A percentile compares a stretch with the other conserved stretches of the same genome.
Conservation (phyloP, 1,284 basidiomycete genomes). For the Leccinum pachyderme region DNA sequence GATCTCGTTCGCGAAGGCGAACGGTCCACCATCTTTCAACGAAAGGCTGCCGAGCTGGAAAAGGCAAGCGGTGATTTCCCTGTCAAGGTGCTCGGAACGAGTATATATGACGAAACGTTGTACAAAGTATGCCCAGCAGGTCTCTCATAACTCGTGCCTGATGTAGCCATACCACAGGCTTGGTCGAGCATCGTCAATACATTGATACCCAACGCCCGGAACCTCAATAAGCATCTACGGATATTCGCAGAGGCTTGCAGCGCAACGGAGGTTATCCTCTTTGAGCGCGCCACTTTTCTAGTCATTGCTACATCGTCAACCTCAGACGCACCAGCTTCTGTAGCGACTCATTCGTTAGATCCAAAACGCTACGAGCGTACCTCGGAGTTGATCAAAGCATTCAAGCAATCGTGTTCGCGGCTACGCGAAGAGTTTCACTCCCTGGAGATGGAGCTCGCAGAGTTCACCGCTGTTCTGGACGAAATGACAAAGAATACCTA, state of each 20-base stretch:
- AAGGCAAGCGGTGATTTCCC: slow-evolving; percentile 58
- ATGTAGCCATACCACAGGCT: slow-evolving; percentile 56
- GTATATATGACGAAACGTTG: slow-evolving; percentile 96
- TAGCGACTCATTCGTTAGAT: slow-evolving; percentile 52
- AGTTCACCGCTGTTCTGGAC: slow-evolving; percentile 92
- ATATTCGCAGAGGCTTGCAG: slow-evolving; percentile 84
- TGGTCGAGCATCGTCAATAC: slow-evolving; percentile 98
- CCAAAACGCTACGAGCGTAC: slow-evolving; percentile 92
- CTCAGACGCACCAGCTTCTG: slow-evolving; percentile 30
- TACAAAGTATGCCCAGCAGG: slow-evolving; percentile 70
- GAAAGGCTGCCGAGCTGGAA: slow-evolving; percentile 67
- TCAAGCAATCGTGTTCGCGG: slow-evolving; percentile 87
- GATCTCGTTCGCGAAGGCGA: slow-evolving; percentile 69
- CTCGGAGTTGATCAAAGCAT: slow-evolving; percentile 92
- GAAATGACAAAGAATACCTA: slow-evolving; percentile 94
- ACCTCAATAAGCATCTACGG: slow-evolving; percentile 83
- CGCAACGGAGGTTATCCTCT: slow-evolving; percentile 92
- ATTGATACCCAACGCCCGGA: slow-evolving; percentile 91
- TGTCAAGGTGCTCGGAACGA: slow-evolving; percentile 85
- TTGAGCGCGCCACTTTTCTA: slow-evolving; percentile 96
- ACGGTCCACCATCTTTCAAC: slow-evolving; percentile 58
- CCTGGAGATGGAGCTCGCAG: slow-evolving; percentile 76
- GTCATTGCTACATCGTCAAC: slow-evolving; percentile 81
- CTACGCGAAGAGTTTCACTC: slow-evolving; percentile 80
- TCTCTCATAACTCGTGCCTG: slow-evolving; percentile 7